Conservation (phyloP, 1,284 basidiomycete species). For the Ceratobasidium sp. region DNA sequence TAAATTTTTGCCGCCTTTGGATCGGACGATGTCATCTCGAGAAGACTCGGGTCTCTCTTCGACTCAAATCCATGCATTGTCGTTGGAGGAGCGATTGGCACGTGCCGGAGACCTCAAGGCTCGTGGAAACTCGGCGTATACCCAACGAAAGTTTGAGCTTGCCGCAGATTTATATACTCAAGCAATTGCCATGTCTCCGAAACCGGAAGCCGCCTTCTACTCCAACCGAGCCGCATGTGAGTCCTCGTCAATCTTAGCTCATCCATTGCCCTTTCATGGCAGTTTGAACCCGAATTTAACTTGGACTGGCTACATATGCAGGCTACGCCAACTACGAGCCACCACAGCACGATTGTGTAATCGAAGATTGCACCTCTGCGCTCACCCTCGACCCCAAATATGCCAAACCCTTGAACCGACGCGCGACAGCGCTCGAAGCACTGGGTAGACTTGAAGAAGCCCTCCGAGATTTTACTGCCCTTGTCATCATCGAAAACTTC, state of each 20-base stretch:
- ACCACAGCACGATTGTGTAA: constrained; percentile 83
- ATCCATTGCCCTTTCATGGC: constrained; percentile 3
- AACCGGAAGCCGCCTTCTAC: constrained; percentile 93
- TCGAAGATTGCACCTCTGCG: constrained; percentile 92
- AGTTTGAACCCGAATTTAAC: constrained; percentile 11
- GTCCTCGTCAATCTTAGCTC: constrained; percentile 51
- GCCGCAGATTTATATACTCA: constrained; percentile 91
- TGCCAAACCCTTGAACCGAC: constrained; percentile 94
- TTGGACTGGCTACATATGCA: constrained; percentile 53
- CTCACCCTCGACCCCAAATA: constrained; percentile 87
- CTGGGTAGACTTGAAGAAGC: constrained; percentile 81
- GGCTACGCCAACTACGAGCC: constrained; percentile 93
- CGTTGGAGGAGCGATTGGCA: constrained; percentile 73
- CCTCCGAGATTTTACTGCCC: constrained; percentile 92
- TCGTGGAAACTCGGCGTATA: constrained; percentile 91
- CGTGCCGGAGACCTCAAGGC: constrained; percentile 86
- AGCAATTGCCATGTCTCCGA: constrained; percentile 86
- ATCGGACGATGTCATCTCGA: constrained; percentile 14
- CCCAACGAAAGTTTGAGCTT: constrained; percentile 76
- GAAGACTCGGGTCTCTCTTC: constrained; percentile 60
- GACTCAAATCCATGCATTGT: constrained; percentile 64
- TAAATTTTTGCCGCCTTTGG: constrained; percentile 21
- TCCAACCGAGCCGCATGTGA: constrained; percentile 96
- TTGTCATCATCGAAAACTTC: constrained; percentile 95
- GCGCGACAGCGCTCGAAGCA: constrained; percentile 86